Evolutionary conservation across 1,284 basidiomycete species (phyloP), one percentile per base, ranked within the genome.

Genomic region (Hypsizygus ulmarius): DNA sequence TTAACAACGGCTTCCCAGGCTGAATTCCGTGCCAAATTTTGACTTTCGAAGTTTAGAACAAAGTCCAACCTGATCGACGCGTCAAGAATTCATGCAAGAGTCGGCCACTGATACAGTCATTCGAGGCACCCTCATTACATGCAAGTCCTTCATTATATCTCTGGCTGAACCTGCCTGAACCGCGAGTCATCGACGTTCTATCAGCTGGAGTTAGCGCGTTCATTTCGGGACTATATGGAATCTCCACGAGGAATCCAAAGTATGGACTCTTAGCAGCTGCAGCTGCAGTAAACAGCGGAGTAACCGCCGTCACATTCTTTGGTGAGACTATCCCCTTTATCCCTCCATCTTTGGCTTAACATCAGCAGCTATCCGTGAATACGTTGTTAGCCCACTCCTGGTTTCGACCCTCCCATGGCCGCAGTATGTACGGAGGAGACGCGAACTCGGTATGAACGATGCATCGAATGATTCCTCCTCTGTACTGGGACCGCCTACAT

Each of bases 251-350:
- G 37, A 66, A 65, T 35, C 67, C 68, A 12, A 64, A 72, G 29
- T 65, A 74, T 45, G 70, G 65, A 2, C 52, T 74, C 1, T 63
- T 81, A 27, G 75, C 78, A 30, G 59, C 69, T 10, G 69, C 77
- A 14, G 73, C 87, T 30, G 80, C 78, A 11, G 52, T 86, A 15
- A 90, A 89, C 60, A 79, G 81, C 45, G 84, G 78, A 15, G 67
- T 87, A 14, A 82, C 77, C 14, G 80, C 83, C 9, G 73, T 78
- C 9, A 75, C 78, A 0, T 90, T 90, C 66, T 89, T 90, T 64
- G 73, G 88, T 88, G 53, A 47, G 81, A 70, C 12, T 14, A 51
- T 41, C 9, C 47, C 14, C 15, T 7, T 8, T 34, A n/a, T 47
- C 15, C 14, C 4, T 28, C 18, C 5, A 16, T 6, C 12, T 18